phyloP scores from a whole-genome alignment of 768 basidiomycete genomes.

The Rhodotorula toruloides region DNA sequence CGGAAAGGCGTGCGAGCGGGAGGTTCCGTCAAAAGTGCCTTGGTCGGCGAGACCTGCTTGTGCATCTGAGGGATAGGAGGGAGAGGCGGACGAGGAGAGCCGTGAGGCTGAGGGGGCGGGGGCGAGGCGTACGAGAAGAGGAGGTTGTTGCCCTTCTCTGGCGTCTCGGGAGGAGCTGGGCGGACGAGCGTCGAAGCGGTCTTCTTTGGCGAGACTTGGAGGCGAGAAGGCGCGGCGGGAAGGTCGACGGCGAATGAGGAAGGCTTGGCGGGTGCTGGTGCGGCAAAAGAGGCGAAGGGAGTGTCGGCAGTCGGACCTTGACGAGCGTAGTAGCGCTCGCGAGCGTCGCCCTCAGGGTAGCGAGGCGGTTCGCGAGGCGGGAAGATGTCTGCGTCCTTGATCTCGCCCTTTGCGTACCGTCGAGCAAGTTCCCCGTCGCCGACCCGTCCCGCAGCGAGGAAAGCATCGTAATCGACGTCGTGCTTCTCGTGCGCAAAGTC shows the following conservation, averaged over 20 bases:
- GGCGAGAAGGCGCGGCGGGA: slow-evolving; percentile 25
- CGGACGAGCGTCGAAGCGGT: slow-evolving; percentile 9
- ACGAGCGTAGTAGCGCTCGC: background rate
- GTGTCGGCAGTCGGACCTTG: no score
- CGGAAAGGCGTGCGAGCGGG: slow-evolving; percentile 28
- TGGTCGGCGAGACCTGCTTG: background rate
- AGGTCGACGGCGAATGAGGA: slow-evolving; percentile 21
- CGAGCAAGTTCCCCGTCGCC: slow-evolving; percentile 17
- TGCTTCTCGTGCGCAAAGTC: slow-evolving; percentile 11
- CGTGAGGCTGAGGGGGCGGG: background rate
- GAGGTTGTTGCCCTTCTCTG: slow-evolving; percentile 8
- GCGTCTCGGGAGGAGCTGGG: background rate
- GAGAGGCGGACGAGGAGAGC: slow-evolving; percentile 3
- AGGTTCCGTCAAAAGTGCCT: slow-evolving; percentile 7
- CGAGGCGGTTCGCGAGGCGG: background rate
- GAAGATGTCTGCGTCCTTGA: background rate
- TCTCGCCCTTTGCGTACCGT: slow-evolving; percentile 23
- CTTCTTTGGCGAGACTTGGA: slow-evolving; percentile 37
- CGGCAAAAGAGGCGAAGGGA: background rate
- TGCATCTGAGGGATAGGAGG: background rate
- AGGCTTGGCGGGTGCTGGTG: background rate
- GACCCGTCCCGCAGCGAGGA: slow-evolving; percentile 30
- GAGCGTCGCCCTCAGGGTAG: background rate
- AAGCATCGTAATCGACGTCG: slow-evolving; percentile 24
- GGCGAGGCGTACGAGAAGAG: slow-evolving; percentile 32